Percentiles rank a stretch among this genome's conserved stretches.
phyloP scores from a whole-genome alignment of 495 filamentous ascomycete genomes.

The Beverwykella pulmonaria region DNA sequence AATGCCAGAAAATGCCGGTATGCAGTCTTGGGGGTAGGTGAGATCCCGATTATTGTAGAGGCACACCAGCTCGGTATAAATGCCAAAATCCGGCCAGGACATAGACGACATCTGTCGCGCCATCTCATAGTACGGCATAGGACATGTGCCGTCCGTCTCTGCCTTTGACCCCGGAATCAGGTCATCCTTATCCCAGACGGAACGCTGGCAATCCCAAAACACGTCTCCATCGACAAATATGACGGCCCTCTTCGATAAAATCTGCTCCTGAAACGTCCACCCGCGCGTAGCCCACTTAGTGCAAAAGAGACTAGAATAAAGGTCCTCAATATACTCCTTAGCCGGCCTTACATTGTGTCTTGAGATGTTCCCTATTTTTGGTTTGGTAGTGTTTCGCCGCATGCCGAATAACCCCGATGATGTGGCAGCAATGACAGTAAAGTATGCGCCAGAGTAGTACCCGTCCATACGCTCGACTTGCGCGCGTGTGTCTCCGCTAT shows the following conservation, averaged over 20 bases:
- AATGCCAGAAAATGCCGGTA: neutral
- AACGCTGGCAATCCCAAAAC: slow-evolving; percentile 1
- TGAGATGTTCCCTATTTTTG: neutral
- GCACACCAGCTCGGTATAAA: neutral
- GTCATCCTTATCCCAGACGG: neutral
- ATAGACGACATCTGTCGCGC: neutral
- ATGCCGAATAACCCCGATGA: neutral
- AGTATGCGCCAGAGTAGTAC: neutral
- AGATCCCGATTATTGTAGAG: neutral
- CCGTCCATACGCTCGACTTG: neutral
- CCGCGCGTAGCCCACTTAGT: slow-evolving; percentile 1
- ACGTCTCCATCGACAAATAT: neutral
- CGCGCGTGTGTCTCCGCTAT: neutral
- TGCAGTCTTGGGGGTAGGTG: neutral
- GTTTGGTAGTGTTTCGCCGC: neutral
- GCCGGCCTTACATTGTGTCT: neutral
- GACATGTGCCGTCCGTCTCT: neutral
- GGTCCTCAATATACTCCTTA: neutral
- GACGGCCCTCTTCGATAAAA: neutral
- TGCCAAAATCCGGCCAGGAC: slow-evolving; percentile 4
- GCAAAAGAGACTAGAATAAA: neutral
- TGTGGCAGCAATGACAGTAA: neutral
- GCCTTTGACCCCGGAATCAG: neutral
- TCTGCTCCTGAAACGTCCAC: slow-evolving; percentile 4
- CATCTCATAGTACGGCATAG: neutral